Percentiles rank a stretch among this genome's conserved stretches.
Evolutionary conservation across 2,329 filamentous ascomycete species (phyloP).

Genomic region (Phaeosphaeriaceae sp.): DNA sequence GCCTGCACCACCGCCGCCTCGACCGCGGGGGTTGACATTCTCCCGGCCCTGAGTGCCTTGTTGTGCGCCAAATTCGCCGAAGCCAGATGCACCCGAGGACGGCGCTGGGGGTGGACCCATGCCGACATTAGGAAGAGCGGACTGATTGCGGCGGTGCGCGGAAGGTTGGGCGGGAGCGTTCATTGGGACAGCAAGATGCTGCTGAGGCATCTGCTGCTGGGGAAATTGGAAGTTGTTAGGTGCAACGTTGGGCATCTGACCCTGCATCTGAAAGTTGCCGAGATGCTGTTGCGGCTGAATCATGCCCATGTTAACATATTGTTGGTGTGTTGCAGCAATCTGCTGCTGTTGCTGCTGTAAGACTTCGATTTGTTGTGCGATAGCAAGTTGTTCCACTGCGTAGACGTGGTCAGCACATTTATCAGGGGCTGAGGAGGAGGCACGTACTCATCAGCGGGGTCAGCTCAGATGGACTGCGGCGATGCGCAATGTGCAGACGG

Average conservation of each 20-base stretch:
- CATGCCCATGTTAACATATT: constrained; percentile 98
- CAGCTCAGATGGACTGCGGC: constrained; percentile 94
- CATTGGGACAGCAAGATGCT: constrained; percentile 72
- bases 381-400: constrained; percentile 93
- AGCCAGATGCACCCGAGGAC: constrained; percentile 85
- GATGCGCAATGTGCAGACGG: constrained; percentile 95
- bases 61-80: constrained; percentile 77
- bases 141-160: constrained; percentile 97
- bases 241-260: constrained; percentile 77
- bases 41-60: constrained; percentile 67
- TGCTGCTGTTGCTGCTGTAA: constrained; percentile 98
- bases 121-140: constrained; percentile 89
- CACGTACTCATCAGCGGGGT: constrained; percentile 96
- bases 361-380: constrained; percentile 97
- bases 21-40: constrained; percentile 72
- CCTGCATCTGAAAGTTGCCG: constrained; percentile 65
- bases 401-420: constrained; percentile 29
- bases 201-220: constrained; percentile 60
- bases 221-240: constrained; percentile 90
- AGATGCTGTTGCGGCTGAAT: constrained; percentile 85
- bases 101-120: constrained; percentile 93
- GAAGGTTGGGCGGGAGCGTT: constrained; percentile 78
- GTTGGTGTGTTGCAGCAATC: constrained; percentile 93
- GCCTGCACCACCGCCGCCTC: constrained; percentile 72
- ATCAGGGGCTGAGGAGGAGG: constrained; percentile 7